These are phyloP conservation scores for Syzygium aromaticum DNA, from an alignment of 345 rosid genomes.

Conservation along the genomic window DNA sequence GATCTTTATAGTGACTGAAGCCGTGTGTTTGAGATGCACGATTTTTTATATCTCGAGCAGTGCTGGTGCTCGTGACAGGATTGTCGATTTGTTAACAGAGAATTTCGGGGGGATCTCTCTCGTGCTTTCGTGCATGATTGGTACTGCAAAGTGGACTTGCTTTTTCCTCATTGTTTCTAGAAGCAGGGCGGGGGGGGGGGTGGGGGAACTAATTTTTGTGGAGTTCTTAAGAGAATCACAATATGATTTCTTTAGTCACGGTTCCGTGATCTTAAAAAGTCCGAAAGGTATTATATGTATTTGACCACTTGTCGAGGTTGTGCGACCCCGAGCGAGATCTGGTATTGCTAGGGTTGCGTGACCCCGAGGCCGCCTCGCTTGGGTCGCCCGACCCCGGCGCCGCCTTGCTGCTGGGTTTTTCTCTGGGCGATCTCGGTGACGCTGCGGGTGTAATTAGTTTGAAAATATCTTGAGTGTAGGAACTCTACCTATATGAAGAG, in stretches of 20 bases:
- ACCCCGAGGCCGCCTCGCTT: neutral
- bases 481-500: too few relatives aligned
- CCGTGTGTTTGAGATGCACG: neutral
- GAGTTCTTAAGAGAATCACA: neutral
- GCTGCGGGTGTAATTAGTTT: neutral
- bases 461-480: too few relatives aligned
- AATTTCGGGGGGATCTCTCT: neutral
- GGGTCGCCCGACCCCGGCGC: neutral
- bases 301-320: neutral
- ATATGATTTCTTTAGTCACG: neutral
- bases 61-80: neutral
- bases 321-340: accelerated
- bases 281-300: neutral
- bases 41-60: neutral
- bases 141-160: neutral
- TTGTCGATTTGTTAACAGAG: neutral
- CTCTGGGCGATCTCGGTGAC: neutral
- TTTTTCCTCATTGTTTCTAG: neutral
- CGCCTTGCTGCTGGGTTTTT: neutral
- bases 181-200: too few relatives aligned
- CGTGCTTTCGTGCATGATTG: neutral
- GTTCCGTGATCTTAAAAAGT: neutral
- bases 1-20: too few relatives aligned
- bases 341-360: neutral
- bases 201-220: neutral